A percentile compares a stretch with the other conserved stretches of the same genome.
These are phyloP conservation scores for Decorospora gaudefroyi DNA, from an alignment of 2,329 filamentous ascomycete genomes.

Conservation along the genomic window DNA sequence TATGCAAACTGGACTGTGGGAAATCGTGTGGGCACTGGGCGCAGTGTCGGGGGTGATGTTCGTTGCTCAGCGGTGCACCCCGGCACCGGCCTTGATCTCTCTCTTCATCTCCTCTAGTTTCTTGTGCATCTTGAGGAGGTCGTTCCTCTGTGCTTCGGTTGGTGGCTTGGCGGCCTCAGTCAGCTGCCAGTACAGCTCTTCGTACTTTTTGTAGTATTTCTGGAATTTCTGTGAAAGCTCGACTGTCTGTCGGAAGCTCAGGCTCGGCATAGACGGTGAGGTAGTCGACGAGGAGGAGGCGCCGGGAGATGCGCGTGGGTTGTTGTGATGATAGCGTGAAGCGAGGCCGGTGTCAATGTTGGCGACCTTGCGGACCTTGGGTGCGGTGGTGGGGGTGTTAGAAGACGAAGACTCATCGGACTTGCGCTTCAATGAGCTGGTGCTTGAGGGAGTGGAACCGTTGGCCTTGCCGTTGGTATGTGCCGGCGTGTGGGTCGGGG, in stretches of 20 bases:
- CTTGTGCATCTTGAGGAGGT: conserved; percentile 59
- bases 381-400: conserved; percentile 31
- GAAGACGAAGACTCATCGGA: conserved; percentile 46
- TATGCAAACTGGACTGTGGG: conserved; percentile 23
- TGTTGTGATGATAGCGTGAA: conserved; percentile 44
- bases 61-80: conserved; percentile 30
- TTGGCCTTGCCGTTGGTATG: conserved; percentile 37
- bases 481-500: conserved; percentile 37
- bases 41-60: conserved; percentile 9
- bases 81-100: conserved; percentile 55
- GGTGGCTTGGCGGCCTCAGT: conserved; percentile 50
- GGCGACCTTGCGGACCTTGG: conserved; percentile 43
- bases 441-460: conserved; percentile 37
- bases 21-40: conserved; percentile 17
- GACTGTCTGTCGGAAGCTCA: conserved; percentile 53
- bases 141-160: conserved; percentile 55
- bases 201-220: conserved; percentile 62
- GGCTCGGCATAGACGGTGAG: conserved; percentile 39
- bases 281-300: conserved; percentile 44
- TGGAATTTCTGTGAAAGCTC: conserved; percentile 59
- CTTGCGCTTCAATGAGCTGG: conserved; percentile 52
- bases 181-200: conserved; percentile 58
- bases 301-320: conserved; percentile 40
- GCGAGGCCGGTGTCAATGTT: conserved; percentile 43
- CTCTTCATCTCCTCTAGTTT: conserved; percentile 61